Conservation (phyloP, 1,139 yeast genomes). For the Kodamaea plutei region DNA sequence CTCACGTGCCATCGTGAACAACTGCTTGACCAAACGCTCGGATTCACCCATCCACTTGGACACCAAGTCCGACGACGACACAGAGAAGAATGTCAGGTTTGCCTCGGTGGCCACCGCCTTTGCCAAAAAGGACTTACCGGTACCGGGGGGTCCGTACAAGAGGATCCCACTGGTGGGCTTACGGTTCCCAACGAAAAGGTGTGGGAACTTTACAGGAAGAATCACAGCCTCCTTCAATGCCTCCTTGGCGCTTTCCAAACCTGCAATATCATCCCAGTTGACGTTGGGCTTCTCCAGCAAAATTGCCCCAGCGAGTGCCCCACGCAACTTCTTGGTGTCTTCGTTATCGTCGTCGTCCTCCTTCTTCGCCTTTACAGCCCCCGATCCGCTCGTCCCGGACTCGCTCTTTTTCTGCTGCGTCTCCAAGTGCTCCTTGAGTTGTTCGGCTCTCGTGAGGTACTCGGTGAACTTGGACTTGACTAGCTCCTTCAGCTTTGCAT, state of each 20-base stretch:
- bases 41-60: conserved; percentile 99
- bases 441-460: conserved; percentile 90
- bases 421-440: conserved; percentile 84
- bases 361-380: conserved; percentile 54
- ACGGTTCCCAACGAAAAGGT: conserved; percentile 87
- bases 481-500: conserved; percentile 81
- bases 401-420: conserved; percentile 47
- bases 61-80: conserved; percentile 89
- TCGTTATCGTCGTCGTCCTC: conserved; percentile 66
- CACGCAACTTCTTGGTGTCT: conserved; percentile 82
- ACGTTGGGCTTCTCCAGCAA: conserved; percentile 91
- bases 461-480: conserved; percentile 88
- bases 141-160: conserved; percentile 97
- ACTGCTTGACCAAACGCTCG: conserved; percentile 89
- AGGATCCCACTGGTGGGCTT: conserved; percentile 91
- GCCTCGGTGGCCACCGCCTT: conserved; percentile 99
- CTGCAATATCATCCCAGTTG: conserved; percentile 94
- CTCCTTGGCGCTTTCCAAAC: conserved; percentile 91
- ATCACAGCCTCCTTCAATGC: conserved; percentile 97
- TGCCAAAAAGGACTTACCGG: conserved; percentile 95
- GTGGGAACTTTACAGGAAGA: conserved; percentile 91
- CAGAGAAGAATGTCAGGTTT: conserved; percentile 91
- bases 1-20: conserved; percentile 94
- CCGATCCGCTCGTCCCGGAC: conserved; percentile 37
- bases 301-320: conserved; percentile 91